A percentile compares a stretch with the other conserved stretches of the same genome.
phyloP scores from a whole-genome alignment of 192 early-diverging fungal species.

The Gonapodya prolifera region DNA sequence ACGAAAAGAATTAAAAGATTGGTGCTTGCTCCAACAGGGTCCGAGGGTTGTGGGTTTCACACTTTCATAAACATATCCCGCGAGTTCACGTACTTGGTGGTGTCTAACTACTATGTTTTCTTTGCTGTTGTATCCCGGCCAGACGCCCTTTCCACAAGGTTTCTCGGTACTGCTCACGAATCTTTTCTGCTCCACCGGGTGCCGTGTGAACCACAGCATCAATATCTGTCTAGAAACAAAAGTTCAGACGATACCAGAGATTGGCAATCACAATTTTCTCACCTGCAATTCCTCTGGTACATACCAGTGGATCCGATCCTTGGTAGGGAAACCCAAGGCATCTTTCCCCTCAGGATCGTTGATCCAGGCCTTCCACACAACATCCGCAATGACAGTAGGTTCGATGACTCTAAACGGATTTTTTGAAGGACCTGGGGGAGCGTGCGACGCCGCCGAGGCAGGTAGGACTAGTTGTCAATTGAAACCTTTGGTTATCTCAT shows the following conservation, averaged over 20 bases:
- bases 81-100: too few relatives aligned
- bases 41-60: too few relatives aligned
- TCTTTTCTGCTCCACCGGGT: background rate
- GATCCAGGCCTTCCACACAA: background rate
- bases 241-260: background rate
- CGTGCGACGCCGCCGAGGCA: background rate
- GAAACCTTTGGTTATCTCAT: too few relatives aligned
- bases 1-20: too few relatives aligned
- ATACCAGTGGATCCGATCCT: background rate
- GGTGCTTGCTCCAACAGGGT: too few relatives aligned
- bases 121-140: background rate
- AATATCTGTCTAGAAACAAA: background rate
- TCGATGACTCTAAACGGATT: too few relatives aligned
- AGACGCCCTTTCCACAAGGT: background rate
- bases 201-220: background rate
- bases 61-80: too few relatives aligned
- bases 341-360: background rate
- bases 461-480: background rate
- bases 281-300: background rate
- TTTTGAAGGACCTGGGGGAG: background rate
- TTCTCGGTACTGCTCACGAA: background rate
- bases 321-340: background rate
- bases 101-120: too few relatives aligned
- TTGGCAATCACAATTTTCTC: background rate
- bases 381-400: background rate